Percentiles rank a stretch among this genome's conserved stretches.
phyloP scores from a whole-genome alignment of 2,329 filamentous ascomycete species.

The Eutypella sp. region DNA sequence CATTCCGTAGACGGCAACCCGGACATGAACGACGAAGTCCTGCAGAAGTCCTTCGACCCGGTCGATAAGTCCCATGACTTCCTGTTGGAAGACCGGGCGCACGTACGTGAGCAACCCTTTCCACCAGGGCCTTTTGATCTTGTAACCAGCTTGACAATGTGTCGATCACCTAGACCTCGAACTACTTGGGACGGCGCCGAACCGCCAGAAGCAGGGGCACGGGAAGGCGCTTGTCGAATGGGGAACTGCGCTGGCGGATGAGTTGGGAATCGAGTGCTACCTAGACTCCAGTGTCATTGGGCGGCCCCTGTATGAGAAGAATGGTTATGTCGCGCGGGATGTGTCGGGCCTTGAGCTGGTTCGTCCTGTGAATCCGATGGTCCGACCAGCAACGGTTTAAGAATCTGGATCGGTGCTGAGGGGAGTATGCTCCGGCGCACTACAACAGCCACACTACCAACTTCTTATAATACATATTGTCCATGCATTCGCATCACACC shows the following conservation, averaged over 20 bases:
- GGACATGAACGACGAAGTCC: background rate
- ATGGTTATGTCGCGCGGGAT: conserved; percentile 9
- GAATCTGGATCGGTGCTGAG: background rate
- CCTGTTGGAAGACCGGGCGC: background rate
- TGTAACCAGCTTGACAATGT: background rate
- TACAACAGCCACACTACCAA: no score
- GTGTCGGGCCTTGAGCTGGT: conserved; percentile 6
- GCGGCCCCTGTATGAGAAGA: conserved; percentile 7
- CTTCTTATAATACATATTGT: no score
- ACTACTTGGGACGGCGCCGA: conserved; percentile 4
- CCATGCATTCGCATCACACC: no score
- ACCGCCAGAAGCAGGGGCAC: conserved; percentile 8
- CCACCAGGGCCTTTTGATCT: no score
- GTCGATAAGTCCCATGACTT: background rate
- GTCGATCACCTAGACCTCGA: conserved; percentile 10
- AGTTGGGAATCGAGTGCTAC: conserved; percentile 9
- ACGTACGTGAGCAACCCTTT: background rate
- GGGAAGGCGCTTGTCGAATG: conserved; percentile 7
- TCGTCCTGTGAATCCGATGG: conserved; percentile 4
- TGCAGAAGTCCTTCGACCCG: background rate
- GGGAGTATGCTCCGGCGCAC: no score
- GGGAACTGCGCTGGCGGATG: conserved; percentile 11
- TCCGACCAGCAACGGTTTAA: conserved; percentile 6
- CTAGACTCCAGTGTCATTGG: conserved; percentile 9
- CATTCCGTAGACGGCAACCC: background rate